Percentiles rank a stretch among this genome's conserved stretches.
These are phyloP conservation scores for Stephanodiscus triporus DNA, from an alignment of 108 stramenopile species.

Conservation along the genomic window DNA sequence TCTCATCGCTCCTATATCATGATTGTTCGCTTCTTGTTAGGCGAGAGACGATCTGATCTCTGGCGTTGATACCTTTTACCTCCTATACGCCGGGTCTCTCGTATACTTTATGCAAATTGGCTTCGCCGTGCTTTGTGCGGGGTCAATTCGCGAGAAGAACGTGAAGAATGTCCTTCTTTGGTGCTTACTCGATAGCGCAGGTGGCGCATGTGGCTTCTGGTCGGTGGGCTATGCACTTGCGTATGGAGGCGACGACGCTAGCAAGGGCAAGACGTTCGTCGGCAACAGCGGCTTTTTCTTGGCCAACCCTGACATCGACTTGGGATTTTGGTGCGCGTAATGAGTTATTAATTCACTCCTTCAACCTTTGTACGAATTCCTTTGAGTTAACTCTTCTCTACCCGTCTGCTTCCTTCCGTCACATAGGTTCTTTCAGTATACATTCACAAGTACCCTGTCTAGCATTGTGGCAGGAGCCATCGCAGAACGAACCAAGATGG, in stretches of 20 bases:
- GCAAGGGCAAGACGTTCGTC: conserved; percentile 60
- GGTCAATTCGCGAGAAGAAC: conserved; percentile 83
- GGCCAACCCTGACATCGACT: conserved; percentile 21
- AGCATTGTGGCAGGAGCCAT: conserved; percentile 77
- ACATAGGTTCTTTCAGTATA: conserved; percentile 63
- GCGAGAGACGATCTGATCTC: background rate
- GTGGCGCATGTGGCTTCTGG: conserved; percentile 88
- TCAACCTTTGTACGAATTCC: background rate
- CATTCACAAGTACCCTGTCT: conserved; percentile 57
- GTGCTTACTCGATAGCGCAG: conserved; percentile 87
- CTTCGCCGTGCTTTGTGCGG: conserved; percentile 90
- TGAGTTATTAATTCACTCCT: background rate
- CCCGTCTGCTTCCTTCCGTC: background rate
- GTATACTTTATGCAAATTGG: conserved; percentile 94
- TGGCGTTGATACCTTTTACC: conserved; percentile 78
- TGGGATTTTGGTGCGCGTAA: conserved; percentile 39
- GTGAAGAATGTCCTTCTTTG: conserved; percentile 89
- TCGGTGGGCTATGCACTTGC: conserved; percentile 85
- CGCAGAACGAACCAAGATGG: conserved; percentile 74
- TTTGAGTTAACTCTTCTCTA: background rate
- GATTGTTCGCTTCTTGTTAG: too few relatives aligned
- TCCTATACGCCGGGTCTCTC: conserved; percentile 81
- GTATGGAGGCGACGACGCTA: conserved; percentile 55
- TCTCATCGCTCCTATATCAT: background rate
- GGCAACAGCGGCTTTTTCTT: conserved; percentile 71